Base-by-base conservation (phyloP, 805 yeast genomes). In the Blastobotrys peoriensis region DNA sequence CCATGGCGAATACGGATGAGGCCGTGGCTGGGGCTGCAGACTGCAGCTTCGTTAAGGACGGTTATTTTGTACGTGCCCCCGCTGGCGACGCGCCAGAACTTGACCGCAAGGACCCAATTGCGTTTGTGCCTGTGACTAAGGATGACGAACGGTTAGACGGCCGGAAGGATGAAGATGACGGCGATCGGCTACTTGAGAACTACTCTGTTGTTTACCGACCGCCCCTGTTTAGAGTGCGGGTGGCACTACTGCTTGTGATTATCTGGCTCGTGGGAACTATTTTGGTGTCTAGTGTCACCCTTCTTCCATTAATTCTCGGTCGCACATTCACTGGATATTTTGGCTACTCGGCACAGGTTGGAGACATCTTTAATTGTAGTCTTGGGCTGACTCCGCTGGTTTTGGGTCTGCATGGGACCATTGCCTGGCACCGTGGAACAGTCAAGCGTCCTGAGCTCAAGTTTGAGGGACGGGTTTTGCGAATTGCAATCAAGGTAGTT, bases 151-250 rank as follows among this genome's bases (percentile, higher is more conserved):
- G 83, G 10, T 61, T 83, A 39, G 66, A 66, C 21, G 62, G 59
- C 16, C 52, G 51, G 21, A 52, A 46, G n/a, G 70, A 68, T 13
- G 67, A 66, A 15, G 70, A 65, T 17, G 70, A 67, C 42, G 38
- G 17, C 10, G 27, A 20, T 5, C 6, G 19, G 18, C 66, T 66
- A 20, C 65, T 68, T 21, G 66, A 69, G 45, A 62, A 64, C 1
- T 87, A 89, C 62, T 71, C 76, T 2, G 76, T 89, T 22, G 96
- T 89, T 2, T 94, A 89, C 64, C 71, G 86, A 37, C 98, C 99
- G 3, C 95, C 95, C 1, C 53, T 73, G 40, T 86, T 91, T 62
- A 72, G 78, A 41, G 25, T 57, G 2, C 71, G 96, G 47, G 71
- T 87, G 28, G 66, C 74, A 18, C 65, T 57, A 0, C 59, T 84